Percentiles rank a stretch among this genome's conserved stretches.
Evolutionary conservation across 129 eudicot species (phyloP).

Genomic region (Silybum marianum): DNA sequence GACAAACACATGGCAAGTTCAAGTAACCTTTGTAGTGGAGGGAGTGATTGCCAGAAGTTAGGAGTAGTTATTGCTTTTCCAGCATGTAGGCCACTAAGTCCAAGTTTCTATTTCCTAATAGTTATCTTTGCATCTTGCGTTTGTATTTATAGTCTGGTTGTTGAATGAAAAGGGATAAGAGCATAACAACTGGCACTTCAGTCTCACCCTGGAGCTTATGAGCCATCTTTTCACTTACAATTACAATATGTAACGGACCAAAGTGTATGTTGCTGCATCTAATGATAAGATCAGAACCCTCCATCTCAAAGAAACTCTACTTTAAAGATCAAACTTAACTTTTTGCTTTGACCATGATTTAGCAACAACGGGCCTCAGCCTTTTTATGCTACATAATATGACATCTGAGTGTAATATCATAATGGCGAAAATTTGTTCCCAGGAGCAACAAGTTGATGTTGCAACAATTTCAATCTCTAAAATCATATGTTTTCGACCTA

Average conservation of each 20-base stretch:
- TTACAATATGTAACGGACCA: too few relatives aligned
- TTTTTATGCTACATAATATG: background rate
- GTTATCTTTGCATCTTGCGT: too few relatives aligned
- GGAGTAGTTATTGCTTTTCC: too few relatives aligned
- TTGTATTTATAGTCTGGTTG: too few relatives aligned
- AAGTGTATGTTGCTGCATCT: background rate
- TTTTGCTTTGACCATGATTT: conserved; percentile 4
- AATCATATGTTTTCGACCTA: background rate
- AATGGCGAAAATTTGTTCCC: background rate
- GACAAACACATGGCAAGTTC: too few relatives aligned
- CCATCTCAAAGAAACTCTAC: background rate
- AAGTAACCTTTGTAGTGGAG: too few relatives aligned
- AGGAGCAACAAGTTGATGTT: background rate
- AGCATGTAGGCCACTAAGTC: too few relatives aligned
- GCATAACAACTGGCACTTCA: background rate
- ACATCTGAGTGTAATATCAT: background rate
- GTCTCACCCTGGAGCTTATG: background rate
- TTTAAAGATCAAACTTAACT: background rate
- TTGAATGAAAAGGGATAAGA: too few relatives aligned
- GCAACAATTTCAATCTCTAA: background rate
- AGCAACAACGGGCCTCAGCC: background rate
- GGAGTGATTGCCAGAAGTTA: too few relatives aligned
- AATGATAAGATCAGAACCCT: background rate
- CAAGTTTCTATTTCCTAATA: too few relatives aligned
- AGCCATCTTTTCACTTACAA: background rate